These are phyloP conservation scores for Ascochyta clinopodiicola DNA, from an alignment of 2,329 filamentous ascomycete genomes.

Conservation along the genomic window DNA sequence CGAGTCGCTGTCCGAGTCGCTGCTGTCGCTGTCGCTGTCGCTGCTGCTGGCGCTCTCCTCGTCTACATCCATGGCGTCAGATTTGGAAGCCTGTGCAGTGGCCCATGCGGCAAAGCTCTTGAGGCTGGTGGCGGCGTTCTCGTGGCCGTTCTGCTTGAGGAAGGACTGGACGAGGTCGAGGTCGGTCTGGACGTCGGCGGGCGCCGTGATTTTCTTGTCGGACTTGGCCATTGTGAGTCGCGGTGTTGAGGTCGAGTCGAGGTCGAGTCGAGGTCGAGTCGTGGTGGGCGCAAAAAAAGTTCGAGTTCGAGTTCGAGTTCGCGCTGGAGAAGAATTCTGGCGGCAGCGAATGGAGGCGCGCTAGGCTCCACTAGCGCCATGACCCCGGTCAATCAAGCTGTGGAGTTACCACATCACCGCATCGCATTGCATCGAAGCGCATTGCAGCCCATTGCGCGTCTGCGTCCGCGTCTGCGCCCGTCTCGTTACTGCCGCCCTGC, in stretches of 20 bases:
- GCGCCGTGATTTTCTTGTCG: conserved; percentile 25
- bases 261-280: neutral
- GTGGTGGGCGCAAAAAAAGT: conserved; percentile 10
- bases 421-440: conserved; percentile 24
- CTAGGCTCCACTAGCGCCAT: conserved; percentile 13
- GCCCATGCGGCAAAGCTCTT: conserved; percentile 41
- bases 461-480: neutral
- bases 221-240: conserved; percentile 33
- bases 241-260: neutral
- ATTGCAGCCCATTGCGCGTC: conserved; percentile 10
- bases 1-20: conserved; percentile 32
- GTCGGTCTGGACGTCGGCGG: conserved; percentile 16
- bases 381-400: conserved; percentile 3
- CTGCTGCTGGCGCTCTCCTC: conserved; percentile 31
- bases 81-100: conserved; percentile 15
- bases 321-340: conserved; percentile 22
- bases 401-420: conserved; percentile 22
- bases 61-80: conserved; percentile 43
- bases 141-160: conserved; percentile 43
- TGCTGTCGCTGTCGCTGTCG: conserved; percentile 25
- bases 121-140: conserved; percentile 38
- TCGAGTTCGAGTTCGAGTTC: conserved; percentile 23
- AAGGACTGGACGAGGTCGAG: conserved; percentile 46
- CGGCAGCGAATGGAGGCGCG: conserved; percentile 16
- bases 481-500: neutral